A percentile compares a stretch with the other conserved stretches of the same genome.
Evolutionary conservation across 768 basidiomycete genomes (phyloP).

Genomic region (Phanerodontia chrysosporium): DNA sequence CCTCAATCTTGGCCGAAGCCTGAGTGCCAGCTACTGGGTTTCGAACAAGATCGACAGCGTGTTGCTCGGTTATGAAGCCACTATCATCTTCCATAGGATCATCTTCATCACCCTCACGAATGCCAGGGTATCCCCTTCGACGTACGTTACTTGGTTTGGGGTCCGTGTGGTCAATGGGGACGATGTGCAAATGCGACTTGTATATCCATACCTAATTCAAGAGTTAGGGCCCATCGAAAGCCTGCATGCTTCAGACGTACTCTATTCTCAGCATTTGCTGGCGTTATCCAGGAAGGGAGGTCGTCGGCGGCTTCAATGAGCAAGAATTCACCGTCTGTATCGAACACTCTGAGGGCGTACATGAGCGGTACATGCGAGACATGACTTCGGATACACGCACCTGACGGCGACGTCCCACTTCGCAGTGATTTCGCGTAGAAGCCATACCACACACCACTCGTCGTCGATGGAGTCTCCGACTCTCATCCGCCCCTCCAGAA

Average conservation of each 20-base stretch:
- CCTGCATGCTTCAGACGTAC: slow-evolving; percentile 45
- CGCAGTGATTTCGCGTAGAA: slow-evolving; percentile 70
- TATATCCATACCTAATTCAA: slow-evolving; percentile 83
- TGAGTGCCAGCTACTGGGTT: slow-evolving; percentile 49
- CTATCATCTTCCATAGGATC: slow-evolving; percentile 37
- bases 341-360: slow-evolving; percentile 57
- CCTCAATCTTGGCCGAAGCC: slow-evolving; percentile 59
- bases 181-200: slow-evolving; percentile 75
- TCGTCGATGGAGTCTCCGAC: slow-evolving; percentile 98
- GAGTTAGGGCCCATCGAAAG: neutral
- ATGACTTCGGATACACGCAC: slow-evolving; percentile 32
- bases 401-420: slow-evolving; percentile 80
- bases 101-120: slow-evolving; percentile 49
- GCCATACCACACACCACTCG: slow-evolving; percentile 94
- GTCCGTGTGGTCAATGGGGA: slow-evolving; percentile 78
- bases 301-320: slow-evolving; percentile 93
- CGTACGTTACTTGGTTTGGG: slow-evolving; percentile 50
- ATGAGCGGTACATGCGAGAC: neutral
- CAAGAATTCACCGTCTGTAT: slow-evolving; percentile 94
- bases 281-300: slow-evolving; percentile 88
- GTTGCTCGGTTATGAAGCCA: slow-evolving; percentile 50
- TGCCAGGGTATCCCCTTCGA: slow-evolving; percentile 41
- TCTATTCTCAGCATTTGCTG: slow-evolving; percentile 88
- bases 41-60: slow-evolving; percentile 62
- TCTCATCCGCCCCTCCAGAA: slow-evolving; percentile 79